Base-by-base conservation (phyloP, 1,284 basidiomycete genomes). In the Kwoniella shivajii region DNA sequence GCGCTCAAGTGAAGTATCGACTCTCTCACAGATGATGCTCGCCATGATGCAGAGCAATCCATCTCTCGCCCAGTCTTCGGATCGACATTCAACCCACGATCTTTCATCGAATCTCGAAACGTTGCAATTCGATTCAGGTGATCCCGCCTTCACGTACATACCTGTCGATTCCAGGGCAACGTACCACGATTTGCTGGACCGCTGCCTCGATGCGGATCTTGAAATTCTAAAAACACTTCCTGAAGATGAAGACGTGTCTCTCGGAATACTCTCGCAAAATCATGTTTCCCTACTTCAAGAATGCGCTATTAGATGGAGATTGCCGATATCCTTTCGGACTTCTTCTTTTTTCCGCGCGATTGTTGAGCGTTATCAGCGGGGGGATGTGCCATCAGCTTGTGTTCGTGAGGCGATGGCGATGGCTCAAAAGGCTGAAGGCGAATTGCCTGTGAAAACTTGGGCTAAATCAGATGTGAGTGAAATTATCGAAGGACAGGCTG, bases 221-320 rank as follows among this genome's bases (percentile, higher is more conserved):
- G 90, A 94, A 70, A 84, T 87, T 34, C 93, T 99, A 87, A 82
- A 89, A 57, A 87, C 88, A 43, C 86, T 97, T 33, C 88, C 92
- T 31, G 95, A 97, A 65, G 90, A 93, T 67, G 92, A 98, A 65
- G 93, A 99, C 78, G 95, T 99, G 3, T 92, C 92, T 1, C 80
- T 99, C 30, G 90, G 90, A 10, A 98, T 99, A 54, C 79, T 99
- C n/a, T 92, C 91, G 0, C 71, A 84, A 0, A 72, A 83, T 16
- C 92, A 98, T 73, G 82, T 90, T 42, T 88, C 90, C 55, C 80
- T 99, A 33, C 84, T 98, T 58, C 86, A 87, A 52, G 89, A 94
- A 69, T 94, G 92, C 67, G 92, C 92, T 1, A 70, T 88, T 55
- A 83, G 91, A 39, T 98, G 96, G 96, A 82, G 95, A 53, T 86